phyloP scores from a whole-genome alignment of 768 basidiomycete species.

The Coprinellus micaceus region DNA sequence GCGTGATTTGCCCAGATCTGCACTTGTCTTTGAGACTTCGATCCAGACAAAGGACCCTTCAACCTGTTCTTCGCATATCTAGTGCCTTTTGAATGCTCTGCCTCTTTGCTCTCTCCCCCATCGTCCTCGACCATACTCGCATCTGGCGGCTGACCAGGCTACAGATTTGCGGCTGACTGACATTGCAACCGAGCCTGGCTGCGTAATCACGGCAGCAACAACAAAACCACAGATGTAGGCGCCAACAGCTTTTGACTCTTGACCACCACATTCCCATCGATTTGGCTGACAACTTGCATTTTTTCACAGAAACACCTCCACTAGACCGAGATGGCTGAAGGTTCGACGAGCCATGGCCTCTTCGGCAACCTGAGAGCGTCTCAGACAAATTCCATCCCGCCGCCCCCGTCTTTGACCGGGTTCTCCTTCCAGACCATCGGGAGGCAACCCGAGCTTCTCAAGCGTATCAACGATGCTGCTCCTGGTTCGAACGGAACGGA shows the following conservation, averaged over 20 bases:
- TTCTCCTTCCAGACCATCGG: slow-evolving; percentile 55
- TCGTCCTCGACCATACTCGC: not conserved
- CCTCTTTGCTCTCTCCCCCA: not conserved
- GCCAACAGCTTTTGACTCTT: not conserved
- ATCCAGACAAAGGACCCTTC: not conserved
- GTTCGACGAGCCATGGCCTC: not conserved
- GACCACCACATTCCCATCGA: slow-evolving; percentile 1
- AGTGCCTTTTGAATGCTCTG: not conserved
- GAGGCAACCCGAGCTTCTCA: slow-evolving; percentile 47
- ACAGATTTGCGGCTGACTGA: not conserved
- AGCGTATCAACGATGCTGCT: slow-evolving; percentile 39
- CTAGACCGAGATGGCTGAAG: not conserved
- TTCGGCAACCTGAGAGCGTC: not conserved
- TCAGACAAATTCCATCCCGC: slow-evolving; percentile 29
- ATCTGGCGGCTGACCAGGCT: not conserved
- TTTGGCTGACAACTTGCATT: not conserved
- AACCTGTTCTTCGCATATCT: not conserved
- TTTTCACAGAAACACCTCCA: not conserved
- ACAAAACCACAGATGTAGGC: no score
- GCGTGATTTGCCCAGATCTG: not conserved
- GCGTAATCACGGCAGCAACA: no score
- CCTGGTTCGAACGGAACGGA: slow-evolving; percentile 2
- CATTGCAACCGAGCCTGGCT: not conserved
- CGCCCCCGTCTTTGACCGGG: slow-evolving; percentile 27
- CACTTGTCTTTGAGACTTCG: not conserved